Evolutionary conservation across 257 asterid genomes (phyloP), one percentile per base, ranked within the genome.

Genomic region (Solanum rostratum): DNA sequence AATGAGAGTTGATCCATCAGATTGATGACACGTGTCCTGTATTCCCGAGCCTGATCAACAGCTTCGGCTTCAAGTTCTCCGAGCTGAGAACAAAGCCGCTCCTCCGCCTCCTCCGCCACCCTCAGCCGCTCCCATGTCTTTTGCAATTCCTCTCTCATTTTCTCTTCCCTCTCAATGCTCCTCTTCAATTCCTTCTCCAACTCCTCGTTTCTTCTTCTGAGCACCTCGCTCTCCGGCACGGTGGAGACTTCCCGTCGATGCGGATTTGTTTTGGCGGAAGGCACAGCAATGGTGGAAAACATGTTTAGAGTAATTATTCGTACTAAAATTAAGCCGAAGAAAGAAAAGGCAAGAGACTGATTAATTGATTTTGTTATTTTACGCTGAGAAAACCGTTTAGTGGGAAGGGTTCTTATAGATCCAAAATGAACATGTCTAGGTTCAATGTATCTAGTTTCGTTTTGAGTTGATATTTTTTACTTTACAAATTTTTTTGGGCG

Each of bases 31-130:
- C 82, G 92, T 13, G 91, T 87, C 82, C 91, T 88, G 84, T 93
- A 91, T 1, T 88, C 87, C 15, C 96, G 91, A 11, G 93, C 96
- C 87, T 91, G 94, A 22, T 84, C 92, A 37, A 94, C 91, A 27
- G 95, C 93, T 90, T 94, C 98, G 5, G 98, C 98, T 84, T 94
- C 98, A 3, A 95, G 90, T 87, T 95, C 98, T 0, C 98, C 97
- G 10, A 95, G 95, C 85, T 95, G 97, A 70, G 88, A 88, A 87
- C 97, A 92, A 10, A 95, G 94, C 50, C 93, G 90, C 92, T 95
- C 98, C 94, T 95, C 97, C 57, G 95, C 98, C 83, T 95, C 98
- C 86, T 95, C 98, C 83, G 95, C 97, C 87, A 93, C 95, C 46
- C 89, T 89, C 88, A 95, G 85, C 87, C 97, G 87, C 86, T 65